Base-by-base conservation (phyloP, 495 filamentous ascomycete genomes). In the Penicillium antarcticum region DNA sequence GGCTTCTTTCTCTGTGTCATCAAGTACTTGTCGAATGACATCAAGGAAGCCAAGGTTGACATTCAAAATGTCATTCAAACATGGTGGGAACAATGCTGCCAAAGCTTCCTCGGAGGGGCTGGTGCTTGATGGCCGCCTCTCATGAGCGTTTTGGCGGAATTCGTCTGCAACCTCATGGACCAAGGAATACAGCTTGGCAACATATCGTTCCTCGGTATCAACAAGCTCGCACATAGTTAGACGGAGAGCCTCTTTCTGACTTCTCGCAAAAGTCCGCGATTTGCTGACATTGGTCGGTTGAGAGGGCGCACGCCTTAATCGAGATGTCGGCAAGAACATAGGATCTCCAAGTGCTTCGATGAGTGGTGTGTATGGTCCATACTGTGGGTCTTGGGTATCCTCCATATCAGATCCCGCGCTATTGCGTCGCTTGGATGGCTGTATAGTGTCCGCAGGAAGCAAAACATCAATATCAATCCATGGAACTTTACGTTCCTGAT, bases 151-250 rank as follows among this genome's bases (percentile, higher is more conserved):
- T 55, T 79, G 66, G 31, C 83, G 84, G 61, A 87, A 91, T 44
- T 92, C 88, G 44, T 82, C 80, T 17, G 80, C 80, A 14, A 96
- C 80, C 53, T 82, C 82, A 45, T 87, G 83, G 37, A 95, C 84
- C 40, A 98, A 74, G 39, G 91, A 86, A 53, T 87, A 82, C 32
- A 97, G 58, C 61, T 96, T 95, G 62, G 78, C 73, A 29, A 97
- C 90, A 68, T 97, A 99, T 59, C 88, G 83, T 60, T 92, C 89
- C 69, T 99, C 94, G 0, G 94, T 99, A 58, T 95, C 89, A 21
- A 95, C 80, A 49, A 97, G 63, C 65, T 99, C 94, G 55, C 84
- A 87, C 83, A 99, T 87, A 61, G 95, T 91, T 53, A 89, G 83
- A 44, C 91, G 84, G 48, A 97, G 67, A 35, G 85, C 84, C 46